Evolutionary conservation across 495 filamentous ascomycete genomes (phyloP), one percentile per base, ranked within the genome.

Genomic region (Penicillium angulare): DNA sequence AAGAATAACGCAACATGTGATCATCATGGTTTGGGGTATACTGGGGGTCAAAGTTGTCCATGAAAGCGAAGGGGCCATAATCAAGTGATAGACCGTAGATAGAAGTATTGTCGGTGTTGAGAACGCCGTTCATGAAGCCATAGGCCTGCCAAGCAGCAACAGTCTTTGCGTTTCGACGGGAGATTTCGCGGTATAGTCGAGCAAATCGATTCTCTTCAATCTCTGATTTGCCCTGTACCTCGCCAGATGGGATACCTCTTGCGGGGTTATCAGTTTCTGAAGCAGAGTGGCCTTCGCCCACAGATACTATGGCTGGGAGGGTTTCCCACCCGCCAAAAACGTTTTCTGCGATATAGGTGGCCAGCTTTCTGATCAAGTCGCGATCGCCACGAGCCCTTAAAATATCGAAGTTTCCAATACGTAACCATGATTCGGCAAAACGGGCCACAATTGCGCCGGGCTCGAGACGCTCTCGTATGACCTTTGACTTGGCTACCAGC

Each of bases 21-120:
- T 98, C 93, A 65, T 98, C 93, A 66, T 98, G 93, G 62, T 98
- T 98, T 5, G 93, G 93, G 0, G 93, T 98, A 67, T 97, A 98
- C 18, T 74, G 74, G 0, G 93, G 93, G 63, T 97, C 91, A 63
- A 97, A 97, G 56, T 87, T 90, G 65, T 97, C 88, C 75, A 98
- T 85, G 60, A 97, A 97, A 17, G 93, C 92, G 61, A 97, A 98
- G 0, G 93, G 93, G 0, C 93, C 93, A 60, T 88, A 98, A 69
- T 98, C 93, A 17, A 98, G 86, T 1, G 85, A 89, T 0, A 98
- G 69, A 6, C 93, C 93, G 29, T 86, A 85, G 44, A 98, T 79
- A 4, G 89, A 95, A 0, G 92, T 98, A 64, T 98, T 98, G 64
- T 98, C 93, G 0, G 93, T 97, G 60, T 96, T 92, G 26, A 98